These are phyloP conservation scores for Tricholoma sp. DNA, from an alignment of 768 basidiomycete species.

Conservation along the genomic window DNA sequence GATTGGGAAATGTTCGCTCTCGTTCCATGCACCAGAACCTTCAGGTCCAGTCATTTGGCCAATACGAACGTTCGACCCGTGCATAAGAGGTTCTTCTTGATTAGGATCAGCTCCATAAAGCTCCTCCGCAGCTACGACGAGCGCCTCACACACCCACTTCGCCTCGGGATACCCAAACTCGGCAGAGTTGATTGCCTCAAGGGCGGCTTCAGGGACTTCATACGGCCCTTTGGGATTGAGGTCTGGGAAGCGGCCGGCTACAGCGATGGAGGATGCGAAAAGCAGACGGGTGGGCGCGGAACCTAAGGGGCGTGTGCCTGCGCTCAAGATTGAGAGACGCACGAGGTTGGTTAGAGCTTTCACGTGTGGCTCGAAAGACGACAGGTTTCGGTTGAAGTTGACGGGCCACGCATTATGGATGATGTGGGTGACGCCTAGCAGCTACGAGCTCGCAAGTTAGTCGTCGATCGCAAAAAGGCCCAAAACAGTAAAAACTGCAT, in stretches of 20 bases:
- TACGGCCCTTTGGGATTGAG: slow-evolving; percentile 22
- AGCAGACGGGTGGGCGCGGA: slow-evolving; percentile 23
- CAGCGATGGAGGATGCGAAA: slow-evolving; percentile 34
- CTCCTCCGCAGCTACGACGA: slow-evolving; percentile 24
- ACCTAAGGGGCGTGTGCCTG: slow-evolving; percentile 11
- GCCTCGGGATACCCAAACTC: slow-evolving; percentile 29
- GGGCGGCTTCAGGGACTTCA: slow-evolving; percentile 27
- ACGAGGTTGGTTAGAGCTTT: slow-evolving; percentile 29
- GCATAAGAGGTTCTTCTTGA: slow-evolving; percentile 13
- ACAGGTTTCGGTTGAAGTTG: slow-evolving; percentile 35
- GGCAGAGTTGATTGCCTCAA: slow-evolving; percentile 21
- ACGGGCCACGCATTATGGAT: slow-evolving; percentile 39
- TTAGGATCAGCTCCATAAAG: slow-evolving; percentile 18
- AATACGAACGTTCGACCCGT: slow-evolving; percentile 25
- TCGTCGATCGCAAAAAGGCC: not conserved
- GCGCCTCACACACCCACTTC: slow-evolving; percentile 35
- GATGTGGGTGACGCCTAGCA: slow-evolving; percentile 25
- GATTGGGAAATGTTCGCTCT: slow-evolving; percentile 32
- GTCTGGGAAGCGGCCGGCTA: slow-evolving; percentile 26
- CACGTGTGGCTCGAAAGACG: slow-evolving; percentile 39
- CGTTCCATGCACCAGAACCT: slow-evolving; percentile 32
- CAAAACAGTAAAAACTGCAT: slow-evolving; percentile 4
- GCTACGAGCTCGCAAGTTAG: slow-evolving; percentile 10
- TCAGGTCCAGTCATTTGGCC: slow-evolving; percentile 35
- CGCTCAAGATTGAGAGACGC: slow-evolving; percentile 19